phyloP scores from a whole-genome alignment of 129 eudicot species.

The Chrysanthemum makinoi region DNA sequence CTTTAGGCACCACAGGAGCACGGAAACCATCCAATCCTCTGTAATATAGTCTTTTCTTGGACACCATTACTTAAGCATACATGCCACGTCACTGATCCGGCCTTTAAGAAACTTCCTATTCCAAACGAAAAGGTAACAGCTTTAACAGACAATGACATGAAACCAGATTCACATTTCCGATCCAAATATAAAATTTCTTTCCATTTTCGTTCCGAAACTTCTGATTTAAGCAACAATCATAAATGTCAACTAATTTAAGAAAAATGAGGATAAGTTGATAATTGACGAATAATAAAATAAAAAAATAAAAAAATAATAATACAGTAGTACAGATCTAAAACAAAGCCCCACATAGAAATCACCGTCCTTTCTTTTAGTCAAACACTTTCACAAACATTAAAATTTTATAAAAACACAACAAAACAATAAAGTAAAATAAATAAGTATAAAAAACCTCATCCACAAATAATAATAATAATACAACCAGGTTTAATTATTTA shows the following conservation, averaged over 20 bases:
- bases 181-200: constrained; percentile 5
- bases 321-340: constrained; percentile 25
- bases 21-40: constrained; percentile 66
- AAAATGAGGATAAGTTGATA: neutral
- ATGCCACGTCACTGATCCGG: constrained; percentile 36
- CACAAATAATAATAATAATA: too few relatives aligned
- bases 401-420: neutral
- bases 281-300: neutral
- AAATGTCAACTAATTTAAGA: constrained; percentile 1
- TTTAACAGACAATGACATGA: too few relatives aligned
- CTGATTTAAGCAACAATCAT: neutral
- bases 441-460: too few relatives aligned
- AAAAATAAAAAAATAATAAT: neutral
- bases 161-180: constrained; percentile 1
- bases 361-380: constrained; percentile 22
- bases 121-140: too few relatives aligned
- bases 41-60: constrained; percentile 59
- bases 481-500: constrained; percentile 4
- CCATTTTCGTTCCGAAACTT: neutral
- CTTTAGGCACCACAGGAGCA: constrained; percentile 79
- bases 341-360: constrained; percentile 34
- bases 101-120: neutral
- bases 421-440: too few relatives aligned
- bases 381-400: constrained; percentile 19
- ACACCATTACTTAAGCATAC: constrained; percentile 68